phyloP scores from a whole-genome alignment of 2,329 filamentous ascomycete genomes.

The Aspergillus sp. region DNA sequence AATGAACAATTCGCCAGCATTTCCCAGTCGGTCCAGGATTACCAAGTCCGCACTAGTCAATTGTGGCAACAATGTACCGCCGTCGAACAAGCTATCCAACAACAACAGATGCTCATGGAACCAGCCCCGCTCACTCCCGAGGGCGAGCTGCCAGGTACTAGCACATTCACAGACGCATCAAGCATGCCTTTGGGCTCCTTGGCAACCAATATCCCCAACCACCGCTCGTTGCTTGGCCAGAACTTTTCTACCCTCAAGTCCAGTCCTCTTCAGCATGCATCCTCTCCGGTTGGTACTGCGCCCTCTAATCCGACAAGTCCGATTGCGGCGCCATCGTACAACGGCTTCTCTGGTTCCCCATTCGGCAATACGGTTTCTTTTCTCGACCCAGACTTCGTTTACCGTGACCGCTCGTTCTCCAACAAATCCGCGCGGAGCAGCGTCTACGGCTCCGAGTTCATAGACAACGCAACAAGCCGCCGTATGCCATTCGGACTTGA shows the following conservation, averaged over 20 bases:
- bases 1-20: conserved; percentile 45
- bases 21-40: conserved; percentile 44
- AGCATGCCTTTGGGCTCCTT: conserved; percentile 23
- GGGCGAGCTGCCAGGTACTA: conserved; percentile 57
- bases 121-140: conserved; percentile 58
- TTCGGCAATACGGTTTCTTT: conserved; percentile 31
- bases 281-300: conserved; percentile 33
- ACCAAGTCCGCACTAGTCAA: conserved; percentile 43
- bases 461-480: conserved; percentile 26
- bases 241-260: conserved; percentile 36
- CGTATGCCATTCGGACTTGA: conserved; percentile 32
- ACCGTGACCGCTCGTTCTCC: conserved; percentile 43
- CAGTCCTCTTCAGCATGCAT: conserved; percentile 35
- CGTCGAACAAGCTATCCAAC: conserved; percentile 46
- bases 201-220: conserved; percentile 30
- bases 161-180: conserved; percentile 34
- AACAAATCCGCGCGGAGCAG: conserved; percentile 42
- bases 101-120: conserved; percentile 45
- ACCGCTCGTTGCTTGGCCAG: conserved; percentile 36
- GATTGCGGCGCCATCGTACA: conserved; percentile 31
- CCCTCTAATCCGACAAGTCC: conserved; percentile 37
- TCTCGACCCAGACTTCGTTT: conserved; percentile 31
- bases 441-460: conserved; percentile 34
- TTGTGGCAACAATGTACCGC: conserved; percentile 45
- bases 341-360: conserved; percentile 36